A percentile compares a stretch with the other conserved stretches of the same genome.
phyloP scores from a whole-genome alignment of 1,284 basidiomycete species.

The Trametes versicolor region DNA sequence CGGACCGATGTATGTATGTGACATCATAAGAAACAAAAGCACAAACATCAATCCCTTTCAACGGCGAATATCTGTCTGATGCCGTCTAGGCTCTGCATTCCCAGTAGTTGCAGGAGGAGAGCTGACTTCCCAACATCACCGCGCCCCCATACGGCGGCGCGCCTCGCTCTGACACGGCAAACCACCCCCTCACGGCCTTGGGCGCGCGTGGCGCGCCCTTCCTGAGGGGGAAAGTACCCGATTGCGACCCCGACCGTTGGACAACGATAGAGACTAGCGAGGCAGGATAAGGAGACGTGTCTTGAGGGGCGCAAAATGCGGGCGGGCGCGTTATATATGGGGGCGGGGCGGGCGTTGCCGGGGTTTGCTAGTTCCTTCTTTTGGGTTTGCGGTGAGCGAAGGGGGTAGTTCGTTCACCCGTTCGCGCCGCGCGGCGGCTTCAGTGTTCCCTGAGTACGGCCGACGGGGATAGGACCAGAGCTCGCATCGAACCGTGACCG shows the following conservation, averaged over 20 bases:
- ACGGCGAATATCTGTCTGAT: conserved; percentile 22
- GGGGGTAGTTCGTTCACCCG: too few relatives aligned
- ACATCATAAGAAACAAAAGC: background rate
- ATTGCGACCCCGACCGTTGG: conserved; percentile 42
- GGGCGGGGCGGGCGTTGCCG: conserved; percentile 15
- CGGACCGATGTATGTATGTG: too few relatives aligned
- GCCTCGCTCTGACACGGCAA: conserved; percentile 53
- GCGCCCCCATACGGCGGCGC: conserved; percentile 21
- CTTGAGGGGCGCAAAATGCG: conserved; percentile 1
- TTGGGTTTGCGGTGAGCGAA: background rate
- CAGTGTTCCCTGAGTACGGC: too few relatives aligned
- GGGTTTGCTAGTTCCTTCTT: conserved; percentile 10
- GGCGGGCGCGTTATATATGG: conserved; percentile 6
- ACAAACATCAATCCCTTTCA: background rate
- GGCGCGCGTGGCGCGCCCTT: conserved; percentile 44
- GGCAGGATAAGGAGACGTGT: conserved; percentile 47
- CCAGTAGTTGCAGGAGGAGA: conserved; percentile 35
- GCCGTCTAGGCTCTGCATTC: conserved; percentile 47
- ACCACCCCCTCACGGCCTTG: conserved; percentile 58
- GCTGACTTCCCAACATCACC: conserved; percentile 48
- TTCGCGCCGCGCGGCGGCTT: too few relatives aligned
- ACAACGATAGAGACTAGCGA: conserved; percentile 46
- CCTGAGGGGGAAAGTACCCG: conserved; percentile 55
- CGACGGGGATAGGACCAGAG: too few relatives aligned
- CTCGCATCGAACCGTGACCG: too few relatives aligned